Conservation (phyloP, 495 filamentous ascomycete species). For the Penicilliopsis zonata region DNA sequence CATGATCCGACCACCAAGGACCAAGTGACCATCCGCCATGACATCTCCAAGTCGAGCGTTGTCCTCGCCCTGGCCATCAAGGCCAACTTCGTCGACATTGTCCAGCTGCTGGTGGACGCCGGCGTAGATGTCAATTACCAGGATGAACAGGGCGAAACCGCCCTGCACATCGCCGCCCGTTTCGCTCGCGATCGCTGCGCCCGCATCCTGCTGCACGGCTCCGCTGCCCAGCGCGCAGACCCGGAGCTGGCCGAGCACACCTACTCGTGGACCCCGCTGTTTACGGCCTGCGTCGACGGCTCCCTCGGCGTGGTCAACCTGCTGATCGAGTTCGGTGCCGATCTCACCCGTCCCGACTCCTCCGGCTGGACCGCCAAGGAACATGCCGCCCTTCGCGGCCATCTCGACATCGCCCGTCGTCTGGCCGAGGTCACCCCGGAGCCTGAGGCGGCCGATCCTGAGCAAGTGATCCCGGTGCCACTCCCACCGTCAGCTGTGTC, state of each 20-base stretch:
- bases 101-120: constrained; percentile 76
- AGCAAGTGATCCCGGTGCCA: constrained; percentile 20
- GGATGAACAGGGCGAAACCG: constrained; percentile 86
- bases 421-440: constrained; percentile 42
- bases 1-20: constrained; percentile 41
- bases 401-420: constrained; percentile 62
- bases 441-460: constrained; percentile 21
- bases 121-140: constrained; percentile 92
- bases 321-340: constrained; percentile 63
- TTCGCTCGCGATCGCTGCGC: constrained; percentile 78
- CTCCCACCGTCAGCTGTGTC: constrained; percentile 13
- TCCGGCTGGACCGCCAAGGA: constrained; percentile 95
- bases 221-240: constrained; percentile 54
- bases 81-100: constrained; percentile 69
- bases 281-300: constrained; percentile 84
- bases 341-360: constrained; percentile 59
- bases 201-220: constrained; percentile 57
- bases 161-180: constrained; percentile 82
- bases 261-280: constrained; percentile 88
- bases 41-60: constrained; percentile 75
- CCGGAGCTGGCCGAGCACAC: constrained; percentile 69
- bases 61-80: constrained; percentile 79
- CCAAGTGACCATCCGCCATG: constrained; percentile 49
- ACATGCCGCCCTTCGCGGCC: constrained; percentile 80
- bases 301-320: constrained; percentile 62